These are phyloP conservation scores for Sclerotinia sclerotiorum DNA, from an alignment of 2,329 filamentous ascomycete genomes.

Conservation along the genomic window DNA sequence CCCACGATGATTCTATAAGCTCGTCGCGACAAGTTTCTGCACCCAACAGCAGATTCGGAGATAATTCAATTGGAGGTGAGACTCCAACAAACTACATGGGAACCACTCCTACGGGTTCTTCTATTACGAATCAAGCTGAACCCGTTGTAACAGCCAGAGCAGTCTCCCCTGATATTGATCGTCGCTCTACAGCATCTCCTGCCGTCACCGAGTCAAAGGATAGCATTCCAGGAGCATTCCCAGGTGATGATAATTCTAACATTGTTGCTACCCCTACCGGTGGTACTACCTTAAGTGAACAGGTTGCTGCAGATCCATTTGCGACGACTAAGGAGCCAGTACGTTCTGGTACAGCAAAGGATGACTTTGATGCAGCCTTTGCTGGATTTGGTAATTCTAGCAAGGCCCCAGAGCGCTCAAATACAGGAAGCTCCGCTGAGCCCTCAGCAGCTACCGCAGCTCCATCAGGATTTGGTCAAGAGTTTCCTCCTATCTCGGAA, in stretches of 20 bases:
- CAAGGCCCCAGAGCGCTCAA: conserved; percentile 52
- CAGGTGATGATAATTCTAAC: conserved; percentile 47
- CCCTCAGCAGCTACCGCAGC: conserved; percentile 46
- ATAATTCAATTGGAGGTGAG: conserved; percentile 43
- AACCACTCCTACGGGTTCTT: conserved; percentile 39
- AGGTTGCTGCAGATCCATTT: conserved; percentile 54
- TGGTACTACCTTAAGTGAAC: conserved; percentile 48
- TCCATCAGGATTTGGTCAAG: conserved; percentile 61
- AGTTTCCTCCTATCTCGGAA: conserved; percentile 94
- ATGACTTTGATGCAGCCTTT: conserved; percentile 84
- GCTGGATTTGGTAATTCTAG: conserved; percentile 62
- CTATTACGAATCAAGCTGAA: conserved; percentile 32
- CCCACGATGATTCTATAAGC: conserved; percentile 65
- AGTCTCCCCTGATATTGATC: conserved; percentile 38
- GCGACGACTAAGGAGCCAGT: conserved; percentile 51
- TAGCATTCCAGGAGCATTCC: conserved; percentile 53
- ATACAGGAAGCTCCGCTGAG: conserved; percentile 42
- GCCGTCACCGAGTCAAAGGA: conserved; percentile 40
- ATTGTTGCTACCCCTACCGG: conserved; percentile 50
- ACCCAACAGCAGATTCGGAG: conserved; percentile 64
- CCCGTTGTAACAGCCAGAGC: conserved; percentile 32
- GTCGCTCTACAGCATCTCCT: conserved; percentile 38
- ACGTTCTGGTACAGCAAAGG: conserved; percentile 56
- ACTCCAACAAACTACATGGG: conserved; percentile 43
- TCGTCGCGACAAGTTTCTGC: conserved; percentile 79